Evolutionary conservation across 306 rosid genomes (phyloP).

Genomic region (Chamaecrista fasciculata): DNA sequence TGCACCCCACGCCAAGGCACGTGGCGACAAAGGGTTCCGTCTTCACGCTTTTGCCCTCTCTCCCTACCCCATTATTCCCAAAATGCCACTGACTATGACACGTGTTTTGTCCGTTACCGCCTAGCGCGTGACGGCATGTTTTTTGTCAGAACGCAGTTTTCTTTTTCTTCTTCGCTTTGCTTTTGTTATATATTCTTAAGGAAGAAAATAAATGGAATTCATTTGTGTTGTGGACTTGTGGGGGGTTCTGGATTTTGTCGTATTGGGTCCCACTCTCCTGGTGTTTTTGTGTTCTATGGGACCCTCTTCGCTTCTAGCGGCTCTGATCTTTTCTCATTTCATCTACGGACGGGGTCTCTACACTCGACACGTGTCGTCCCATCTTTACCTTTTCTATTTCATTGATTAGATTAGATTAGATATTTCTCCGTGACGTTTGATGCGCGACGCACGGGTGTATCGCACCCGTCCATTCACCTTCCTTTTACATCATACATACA

Average conservation of each 20-base stretch:
- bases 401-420: too few relatives aligned
- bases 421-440: constrained; percentile 26
- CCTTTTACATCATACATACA: too few relatives aligned
- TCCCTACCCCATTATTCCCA: neutral
- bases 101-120: constrained; percentile 58
- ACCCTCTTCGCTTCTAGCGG: too few relatives aligned
- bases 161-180: too few relatives aligned
- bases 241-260: constrained; percentile 59
- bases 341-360: too few relatives aligned
- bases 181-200: too few relatives aligned
- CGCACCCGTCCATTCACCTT: constrained; percentile 38
- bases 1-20: constrained; percentile 81
- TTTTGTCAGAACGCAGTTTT: constrained; percentile 70
- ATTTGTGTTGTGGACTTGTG: too few relatives aligned
- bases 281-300: too few relatives aligned
- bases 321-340: too few relatives aligned
- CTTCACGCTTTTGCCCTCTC: constrained; percentile 30
- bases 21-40: constrained; percentile 80
- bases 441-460: constrained; percentile 26
- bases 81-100: constrained; percentile 47
- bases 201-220: too few relatives aligned
- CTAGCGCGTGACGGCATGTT: constrained; percentile 65
- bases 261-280: too few relatives aligned
- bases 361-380: constrained; percentile 4
- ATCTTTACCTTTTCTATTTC: too few relatives aligned